Percentiles rank a stretch among this genome's conserved stretches.
These are phyloP conservation scores for Allantophomopsis lycopodina DNA, from an alignment of 2,329 filamentous ascomycete species.

Conservation along the genomic window DNA sequence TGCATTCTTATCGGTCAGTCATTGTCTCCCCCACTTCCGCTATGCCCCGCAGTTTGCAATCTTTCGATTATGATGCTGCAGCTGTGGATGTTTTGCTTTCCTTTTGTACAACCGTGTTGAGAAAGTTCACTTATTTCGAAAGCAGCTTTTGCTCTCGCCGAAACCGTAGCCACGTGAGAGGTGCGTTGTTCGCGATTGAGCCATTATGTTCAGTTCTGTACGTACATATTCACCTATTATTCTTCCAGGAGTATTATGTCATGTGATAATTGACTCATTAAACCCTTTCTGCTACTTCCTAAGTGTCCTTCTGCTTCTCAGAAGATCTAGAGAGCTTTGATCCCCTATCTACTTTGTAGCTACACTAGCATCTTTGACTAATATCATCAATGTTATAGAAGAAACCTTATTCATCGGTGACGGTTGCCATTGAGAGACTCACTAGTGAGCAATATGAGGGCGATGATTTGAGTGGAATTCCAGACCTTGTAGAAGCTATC, in stretches of 20 bases:
- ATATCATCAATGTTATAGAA: constrained; percentile 29
- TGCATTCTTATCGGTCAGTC: background rate
- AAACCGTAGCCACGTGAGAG: too few species aligned
- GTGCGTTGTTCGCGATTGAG: too few species aligned
- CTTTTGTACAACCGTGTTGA: too few species aligned
- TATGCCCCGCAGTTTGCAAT: too few species aligned
- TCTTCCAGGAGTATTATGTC: too few species aligned
- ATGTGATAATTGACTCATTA: too few species aligned
- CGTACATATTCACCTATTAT: too few species aligned
- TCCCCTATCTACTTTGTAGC: background rate
- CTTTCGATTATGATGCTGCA: too few species aligned
- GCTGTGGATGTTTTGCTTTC: too few species aligned
- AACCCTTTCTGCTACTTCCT: too few species aligned
- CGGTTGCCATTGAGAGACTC: constrained; percentile 80
- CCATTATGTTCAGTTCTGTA: background rate
- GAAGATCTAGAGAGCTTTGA: background rate
- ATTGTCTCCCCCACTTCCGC: background rate
- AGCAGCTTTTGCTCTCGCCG: too few species aligned
- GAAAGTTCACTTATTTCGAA: too few species aligned
- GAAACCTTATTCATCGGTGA: constrained; percentile 88
- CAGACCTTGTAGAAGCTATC: constrained; percentile 89
- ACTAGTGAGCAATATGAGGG: constrained; percentile 84
- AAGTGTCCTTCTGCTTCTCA: background rate
- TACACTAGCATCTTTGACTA: background rate
- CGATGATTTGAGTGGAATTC: constrained; percentile 82